Conservation (phyloP, 345 rosid genomes). For the Stellera chamaejasme region DNA sequence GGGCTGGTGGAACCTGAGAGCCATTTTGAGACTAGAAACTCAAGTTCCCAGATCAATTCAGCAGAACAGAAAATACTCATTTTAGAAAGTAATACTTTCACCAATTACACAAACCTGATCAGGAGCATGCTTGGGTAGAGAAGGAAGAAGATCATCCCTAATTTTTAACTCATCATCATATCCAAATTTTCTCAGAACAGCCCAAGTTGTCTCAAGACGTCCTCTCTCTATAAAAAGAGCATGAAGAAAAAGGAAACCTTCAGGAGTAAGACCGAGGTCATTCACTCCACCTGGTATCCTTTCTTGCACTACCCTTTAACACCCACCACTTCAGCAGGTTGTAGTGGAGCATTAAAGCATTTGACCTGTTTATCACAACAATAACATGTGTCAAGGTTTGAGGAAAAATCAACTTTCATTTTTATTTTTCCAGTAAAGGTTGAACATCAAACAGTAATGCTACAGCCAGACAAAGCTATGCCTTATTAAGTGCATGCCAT, state of each 20-base stretch:
- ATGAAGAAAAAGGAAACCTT: conserved; percentile 66
- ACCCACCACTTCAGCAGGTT: conserved; percentile 65
- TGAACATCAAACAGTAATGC: too few relatives aligned
- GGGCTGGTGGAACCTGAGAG: too few relatives aligned
- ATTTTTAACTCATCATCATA: conserved; percentile 59
- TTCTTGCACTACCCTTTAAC: conserved; percentile 80
- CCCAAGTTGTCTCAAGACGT: conserved; percentile 76
- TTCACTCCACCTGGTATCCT: conserved; percentile 70
- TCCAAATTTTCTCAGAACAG: conserved; percentile 74
- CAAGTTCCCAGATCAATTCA: too few relatives aligned
- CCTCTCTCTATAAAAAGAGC: conserved; percentile 79
- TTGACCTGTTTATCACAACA: conserved; percentile 42
- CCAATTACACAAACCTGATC: conserved; percentile 47
- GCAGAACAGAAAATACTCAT: too few relatives aligned
- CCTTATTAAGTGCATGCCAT: too few relatives aligned
- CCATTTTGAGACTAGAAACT: too few relatives aligned
- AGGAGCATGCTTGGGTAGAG: conserved; percentile 55
- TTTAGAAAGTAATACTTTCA: too few relatives aligned
- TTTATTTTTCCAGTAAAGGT: too few relatives aligned
- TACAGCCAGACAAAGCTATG: too few relatives aligned
- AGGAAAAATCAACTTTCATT: conserved; percentile 1
- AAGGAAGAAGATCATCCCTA: conserved; percentile 46
- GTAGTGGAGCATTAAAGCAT: conserved; percentile 68
- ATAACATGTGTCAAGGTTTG: conserved; percentile 14
- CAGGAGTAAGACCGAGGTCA: conserved; percentile 71